Base-by-base conservation (phyloP, 1,284 basidiomycete species). In the Ganoderma leucocontextum region DNA sequence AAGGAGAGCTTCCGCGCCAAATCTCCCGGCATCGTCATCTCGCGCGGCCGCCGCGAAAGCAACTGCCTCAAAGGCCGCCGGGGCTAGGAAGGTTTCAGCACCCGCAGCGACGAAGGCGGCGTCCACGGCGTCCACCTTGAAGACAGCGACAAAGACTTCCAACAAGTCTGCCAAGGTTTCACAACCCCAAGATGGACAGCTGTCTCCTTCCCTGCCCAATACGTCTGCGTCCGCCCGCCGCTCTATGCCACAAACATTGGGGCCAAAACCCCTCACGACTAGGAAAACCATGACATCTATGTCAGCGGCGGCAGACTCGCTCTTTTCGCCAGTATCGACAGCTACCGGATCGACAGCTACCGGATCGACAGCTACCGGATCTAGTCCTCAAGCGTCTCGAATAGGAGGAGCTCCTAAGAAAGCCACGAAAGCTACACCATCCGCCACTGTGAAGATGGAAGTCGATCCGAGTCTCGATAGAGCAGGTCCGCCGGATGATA, bases 261-360 rank as follows among this genome's bases (percentile, higher is more conserved):
- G 25, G 12, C 47, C 47, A 12, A 52, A 52, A 6, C 47, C 47
- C 29, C 63, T 64, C 9, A 68, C 64, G 0, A 62, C 33, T 1
- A 35, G 70, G 22, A 71, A 67, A 22, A 71, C 70, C 0, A 63
- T 64, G 53, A 71, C 67, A 7, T 33, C 70, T 4, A 39, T 47
- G 39, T 42, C 60, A 6, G 70, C 70, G 17, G 70, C 70, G 39
- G 65, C 53, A 19, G 69, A 65, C 53, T 63, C 52, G 9, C 36
- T 62, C 38, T 38, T 53, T 4, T 36, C n/a, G 19, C 57, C 41
- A 17, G 25, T 25, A 36, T 6, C 36, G 4, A 33, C 55, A 12
- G 42, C n/a, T 12, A n/a, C 35, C 4, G 25, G 33, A 35, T 55
- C 29, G n/a, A n/a, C n/a, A n/a, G n/a, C n/a, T n/a, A n/a, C n/a